Evolutionary conservation across 129 eudicot species (phyloP).

Genomic region (Tagetes patula): DNA sequence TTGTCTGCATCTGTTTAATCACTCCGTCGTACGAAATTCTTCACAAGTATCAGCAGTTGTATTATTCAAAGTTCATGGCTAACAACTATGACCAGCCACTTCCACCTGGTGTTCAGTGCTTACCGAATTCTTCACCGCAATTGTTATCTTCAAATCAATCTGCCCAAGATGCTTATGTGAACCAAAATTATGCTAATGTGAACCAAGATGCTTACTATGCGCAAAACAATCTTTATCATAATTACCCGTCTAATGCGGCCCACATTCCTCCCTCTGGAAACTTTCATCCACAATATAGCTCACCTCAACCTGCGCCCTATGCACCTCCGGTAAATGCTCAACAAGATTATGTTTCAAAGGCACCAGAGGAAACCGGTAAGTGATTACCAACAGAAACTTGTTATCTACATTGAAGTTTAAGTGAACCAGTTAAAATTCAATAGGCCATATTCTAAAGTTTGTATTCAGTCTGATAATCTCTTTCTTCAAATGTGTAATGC

Average conservation of each 20-base stretch:
- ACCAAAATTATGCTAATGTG: constrained; percentile 34
- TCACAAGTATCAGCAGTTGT: not conserved
- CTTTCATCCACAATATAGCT: constrained; percentile 40
- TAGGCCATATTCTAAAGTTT: not conserved
- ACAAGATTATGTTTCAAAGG: constrained; percentile 25
- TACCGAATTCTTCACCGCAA: constrained; percentile 34
- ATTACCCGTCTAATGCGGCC: constrained; percentile 35
- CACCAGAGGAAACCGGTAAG: constrained; percentile 36
- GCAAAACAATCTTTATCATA: constrained; percentile 28
- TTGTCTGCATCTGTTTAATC: not conserved
- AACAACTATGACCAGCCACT: constrained; percentile 55
- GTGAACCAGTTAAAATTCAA: not conserved
- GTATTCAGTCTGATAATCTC: constrained; percentile 12
- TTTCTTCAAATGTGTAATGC: constrained; percentile 10
- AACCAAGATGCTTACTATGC: constrained; percentile 34
- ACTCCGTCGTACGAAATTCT: not conserved
- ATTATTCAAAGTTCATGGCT: constrained; percentile 44
- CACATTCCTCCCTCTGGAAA: constrained; percentile 35
- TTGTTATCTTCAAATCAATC: constrained; percentile 38
- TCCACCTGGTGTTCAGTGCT: constrained; percentile 71
- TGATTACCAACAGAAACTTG: not conserved
- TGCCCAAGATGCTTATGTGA: constrained; percentile 38
- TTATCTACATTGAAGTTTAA: not conserved
- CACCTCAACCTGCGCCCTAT: constrained; percentile 34
- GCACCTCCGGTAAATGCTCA: constrained; percentile 21